Percentiles rank a stretch among this genome's conserved stretches.
Evolutionary conservation across 2,329 filamentous ascomycete genomes (phyloP).

Genomic region (Aureobasidium melanogenum): DNA sequence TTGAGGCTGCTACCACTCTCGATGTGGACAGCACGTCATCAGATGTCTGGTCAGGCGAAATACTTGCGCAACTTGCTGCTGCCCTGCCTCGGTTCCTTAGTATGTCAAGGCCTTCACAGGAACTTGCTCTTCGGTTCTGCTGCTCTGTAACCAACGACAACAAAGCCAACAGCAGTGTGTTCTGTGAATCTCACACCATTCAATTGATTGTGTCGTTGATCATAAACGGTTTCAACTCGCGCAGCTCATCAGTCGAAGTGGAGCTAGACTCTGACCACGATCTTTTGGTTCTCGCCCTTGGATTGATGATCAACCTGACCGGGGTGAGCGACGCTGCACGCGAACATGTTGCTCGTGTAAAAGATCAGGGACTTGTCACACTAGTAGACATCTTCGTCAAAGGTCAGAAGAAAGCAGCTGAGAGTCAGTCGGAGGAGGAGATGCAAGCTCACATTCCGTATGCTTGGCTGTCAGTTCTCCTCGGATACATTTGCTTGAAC

Average conservation of each 20-base stretch:
- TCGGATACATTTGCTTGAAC: slow-evolving; percentile 69
- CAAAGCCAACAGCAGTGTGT: slow-evolving; percentile 55
- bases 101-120: neutral
- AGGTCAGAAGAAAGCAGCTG: slow-evolving; percentile 21
- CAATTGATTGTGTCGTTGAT: slow-evolving; percentile 26
- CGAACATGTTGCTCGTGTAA: slow-evolving; percentile 12
- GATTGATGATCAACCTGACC: slow-evolving; percentile 77
- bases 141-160: slow-evolving; percentile 84
- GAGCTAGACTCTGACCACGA: slow-evolving; percentile 54
- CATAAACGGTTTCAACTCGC: slow-evolving; percentile 20
- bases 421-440: slow-evolving; percentile 62
- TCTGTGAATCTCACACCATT: slow-evolving; percentile 49
- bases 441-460: slow-evolving; percentile 73
- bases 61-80: neutral
- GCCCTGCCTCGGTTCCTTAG: neutral
- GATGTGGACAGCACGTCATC: neutral
- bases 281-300: slow-evolving; percentile 66
- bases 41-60: neutral
- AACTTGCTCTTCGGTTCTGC: slow-evolving; percentile 57
- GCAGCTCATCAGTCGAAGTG: slow-evolving; percentile 1
- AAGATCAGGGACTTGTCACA: slow-evolving; percentile 14
- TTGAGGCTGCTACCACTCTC: slow-evolving; percentile 23
- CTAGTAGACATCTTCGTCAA: slow-evolving; percentile 22
- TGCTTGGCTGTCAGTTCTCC: slow-evolving; percentile 75
- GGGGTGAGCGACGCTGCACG: slow-evolving; percentile 61